Evolutionary conservation across 805 yeast genomes (phyloP).

Genomic region (Candida cerambycidarum): DNA sequence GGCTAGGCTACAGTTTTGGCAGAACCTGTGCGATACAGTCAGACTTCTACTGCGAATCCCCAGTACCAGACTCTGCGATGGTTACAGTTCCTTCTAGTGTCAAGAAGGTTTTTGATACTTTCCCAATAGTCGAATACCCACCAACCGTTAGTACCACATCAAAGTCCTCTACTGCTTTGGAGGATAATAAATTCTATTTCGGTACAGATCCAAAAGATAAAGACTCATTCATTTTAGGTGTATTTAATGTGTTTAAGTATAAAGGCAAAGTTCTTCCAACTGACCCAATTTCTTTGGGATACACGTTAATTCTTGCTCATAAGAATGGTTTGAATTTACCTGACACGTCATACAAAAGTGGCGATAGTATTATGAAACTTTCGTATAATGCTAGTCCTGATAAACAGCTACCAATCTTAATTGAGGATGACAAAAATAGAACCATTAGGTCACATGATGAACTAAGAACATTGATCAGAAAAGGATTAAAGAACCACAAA

Average conservation of each 20-base stretch:
- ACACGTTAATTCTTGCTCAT: constrained; percentile 46
- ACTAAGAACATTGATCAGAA: background rate
- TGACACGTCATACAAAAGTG: constrained; percentile 20
- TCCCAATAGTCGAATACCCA: constrained; percentile 49
- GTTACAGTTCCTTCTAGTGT: constrained; percentile 39
- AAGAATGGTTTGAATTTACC: constrained; percentile 45
- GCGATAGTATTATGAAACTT: constrained; percentile 39
- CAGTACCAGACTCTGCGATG: too few relatives aligned
- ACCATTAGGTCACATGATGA: constrained; percentile 23
- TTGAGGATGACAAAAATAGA: constrained; percentile 47
- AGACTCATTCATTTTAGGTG: constrained; percentile 48
- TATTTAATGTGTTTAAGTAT: constrained; percentile 42
- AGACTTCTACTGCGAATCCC: background rate
- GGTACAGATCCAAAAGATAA: constrained; percentile 16
- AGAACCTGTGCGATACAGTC: background rate
- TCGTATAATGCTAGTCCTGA: constrained; percentile 51
- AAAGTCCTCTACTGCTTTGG: constrained; percentile 19
- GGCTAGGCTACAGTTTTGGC: too few relatives aligned
- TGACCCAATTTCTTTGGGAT: constrained; percentile 57
- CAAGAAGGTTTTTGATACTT: constrained; percentile 46
- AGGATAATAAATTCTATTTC: constrained; percentile 18
- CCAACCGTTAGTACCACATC: constrained; percentile 26
- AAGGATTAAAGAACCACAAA: constrained; percentile 1
- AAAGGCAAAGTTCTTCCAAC: constrained; percentile 43
- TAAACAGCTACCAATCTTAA: constrained; percentile 52